A percentile compares a stretch with the other conserved stretches of the same genome.
Conservation (phyloP, 495 filamentous ascomycete genomes). For the Podospora tetraspora region DNA sequence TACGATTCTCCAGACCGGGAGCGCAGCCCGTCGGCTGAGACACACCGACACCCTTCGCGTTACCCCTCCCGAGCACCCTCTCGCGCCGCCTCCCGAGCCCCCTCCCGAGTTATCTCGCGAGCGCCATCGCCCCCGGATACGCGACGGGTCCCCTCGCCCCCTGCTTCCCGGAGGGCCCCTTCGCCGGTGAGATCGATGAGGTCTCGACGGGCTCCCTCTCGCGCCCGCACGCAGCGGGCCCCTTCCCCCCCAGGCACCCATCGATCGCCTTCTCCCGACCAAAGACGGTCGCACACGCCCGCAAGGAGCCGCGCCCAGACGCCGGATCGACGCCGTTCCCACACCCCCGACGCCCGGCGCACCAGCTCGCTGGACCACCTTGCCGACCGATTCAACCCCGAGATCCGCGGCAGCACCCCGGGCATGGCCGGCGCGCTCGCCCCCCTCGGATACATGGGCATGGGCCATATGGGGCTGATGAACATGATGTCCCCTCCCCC, state of each 20-base stretch:
- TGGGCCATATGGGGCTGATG: constrained; percentile 21
- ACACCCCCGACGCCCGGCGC: constrained; percentile 20
- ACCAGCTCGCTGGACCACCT: constrained; percentile 41
- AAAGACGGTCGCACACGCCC: constrained; percentile 19
- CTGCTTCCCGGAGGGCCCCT: constrained; percentile 6
- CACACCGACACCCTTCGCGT: constrained; percentile 8
- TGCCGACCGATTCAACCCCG: constrained; percentile 42
- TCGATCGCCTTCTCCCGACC: constrained; percentile 13
- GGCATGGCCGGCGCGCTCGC: constrained; percentile 15
- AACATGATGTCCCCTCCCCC: constrained; percentile 21
- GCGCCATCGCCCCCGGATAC: constrained; percentile 7
- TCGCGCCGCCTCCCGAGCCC: constrained; percentile 7
- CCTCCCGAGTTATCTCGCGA: constrained; percentile 8
- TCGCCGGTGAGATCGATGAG: not conserved
- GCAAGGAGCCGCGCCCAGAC: constrained; percentile 22
- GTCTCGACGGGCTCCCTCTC: constrained; percentile 5
- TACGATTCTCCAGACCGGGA: constrained; percentile 17
- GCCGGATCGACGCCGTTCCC: constrained; percentile 21
- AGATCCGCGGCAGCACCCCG: constrained; percentile 22
- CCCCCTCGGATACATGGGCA: constrained; percentile 19
- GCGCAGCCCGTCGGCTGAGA: constrained; percentile 11
- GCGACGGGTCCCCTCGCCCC: constrained; percentile 1
- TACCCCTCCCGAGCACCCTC: constrained; percentile 9
- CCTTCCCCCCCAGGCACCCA: constrained; percentile 10
- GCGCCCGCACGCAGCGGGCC: not conserved